phyloP scores from a whole-genome alignment of 768 basidiomycete genomes.

The Hygrocybe coccinea region DNA sequence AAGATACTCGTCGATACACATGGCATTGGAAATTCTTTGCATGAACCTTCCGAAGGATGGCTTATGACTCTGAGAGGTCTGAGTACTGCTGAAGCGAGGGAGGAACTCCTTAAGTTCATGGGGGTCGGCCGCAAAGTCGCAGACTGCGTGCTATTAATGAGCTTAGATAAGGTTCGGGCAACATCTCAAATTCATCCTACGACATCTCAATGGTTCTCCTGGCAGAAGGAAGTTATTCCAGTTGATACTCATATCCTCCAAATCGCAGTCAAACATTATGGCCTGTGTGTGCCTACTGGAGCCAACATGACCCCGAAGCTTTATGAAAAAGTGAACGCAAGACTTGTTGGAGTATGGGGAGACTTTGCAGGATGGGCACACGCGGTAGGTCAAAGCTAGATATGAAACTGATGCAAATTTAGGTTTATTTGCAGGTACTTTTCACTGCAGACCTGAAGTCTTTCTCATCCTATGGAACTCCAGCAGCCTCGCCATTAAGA shows the following conservation, averaged over 20 bases:
- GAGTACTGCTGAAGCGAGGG: conserved; percentile 57
- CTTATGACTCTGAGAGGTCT: conserved; percentile 47
- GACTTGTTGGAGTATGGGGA: conserved; percentile 68
- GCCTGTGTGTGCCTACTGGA: conserved; percentile 38
- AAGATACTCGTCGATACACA: conserved; percentile 65
- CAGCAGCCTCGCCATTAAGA: neutral
- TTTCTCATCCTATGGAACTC: neutral
- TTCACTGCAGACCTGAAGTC: conserved; percentile 1
- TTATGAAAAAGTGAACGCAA: conserved; percentile 65
- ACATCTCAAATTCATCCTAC: neutral
- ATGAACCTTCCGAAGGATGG: conserved; percentile 58
- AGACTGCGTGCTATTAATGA: conserved; percentile 91
- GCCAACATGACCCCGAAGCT: conserved; percentile 72
- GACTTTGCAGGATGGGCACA: conserved; percentile 89
- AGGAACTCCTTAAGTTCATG: conserved; percentile 71
- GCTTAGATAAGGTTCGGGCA: conserved; percentile 69
- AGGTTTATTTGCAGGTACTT: neutral
- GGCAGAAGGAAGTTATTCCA: conserved; percentile 78
- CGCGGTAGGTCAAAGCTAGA: conserved; percentile 43
- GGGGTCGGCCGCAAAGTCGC: conserved; percentile 97
- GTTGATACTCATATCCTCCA: conserved; percentile 96
- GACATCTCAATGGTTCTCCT: conserved; percentile 1
- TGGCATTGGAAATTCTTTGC: conserved; percentile 23
- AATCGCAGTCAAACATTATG: conserved; percentile 78
- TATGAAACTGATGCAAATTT: neutral